Base-by-base conservation (phyloP, 306 rosid genomes). In the Inga laurina region DNA sequence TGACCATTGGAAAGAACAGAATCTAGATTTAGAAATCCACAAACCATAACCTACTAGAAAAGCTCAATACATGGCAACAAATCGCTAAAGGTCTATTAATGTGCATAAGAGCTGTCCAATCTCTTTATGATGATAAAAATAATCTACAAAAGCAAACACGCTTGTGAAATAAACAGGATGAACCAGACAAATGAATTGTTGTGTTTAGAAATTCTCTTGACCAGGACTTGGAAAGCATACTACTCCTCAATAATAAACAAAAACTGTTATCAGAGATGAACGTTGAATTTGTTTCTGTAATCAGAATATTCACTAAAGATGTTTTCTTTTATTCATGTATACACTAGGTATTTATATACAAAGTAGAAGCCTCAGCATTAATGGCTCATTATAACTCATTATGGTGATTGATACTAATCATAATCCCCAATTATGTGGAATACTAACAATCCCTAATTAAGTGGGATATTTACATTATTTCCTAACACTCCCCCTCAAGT, bases 131-230 rank as follows among this genome's bases (percentile, higher is more conserved):
- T 71, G 44, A 27, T 30, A 16, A 70, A 51, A 61, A 27, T 61
- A 37, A 22, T 14, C 62, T 35, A 46, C 30, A 44, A 27, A 59
- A 8, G 10, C 75, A 51, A 37, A 37, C 76, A 24, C 76, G 49
- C 75, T 44, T 22, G 27, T 13, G 18, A 73, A 82, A 39, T 76
- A 49, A 51, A 77, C 49, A 81, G 30, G 52, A 37, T 13, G n/a
- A 79, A 24, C 46, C 35, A 66, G 48, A 72, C 21, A 59, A 67
- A 59, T 30, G 74, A 37, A 45, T 16, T 62, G 54, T 43, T 10
- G 21, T 65, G 32, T 57, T 18, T 72, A 7, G 35, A 24, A 46
- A 74, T 9, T 64, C 34, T 46, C 34, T 64, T 74, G 69, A 43
- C 56, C 37, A 24, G 30, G 30, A 27, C 30, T 27, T 27, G 30